Base-by-base conservation (phyloP, 2,329 filamentous ascomycete genomes). In the Microcyclospora tardicrescens region DNA sequence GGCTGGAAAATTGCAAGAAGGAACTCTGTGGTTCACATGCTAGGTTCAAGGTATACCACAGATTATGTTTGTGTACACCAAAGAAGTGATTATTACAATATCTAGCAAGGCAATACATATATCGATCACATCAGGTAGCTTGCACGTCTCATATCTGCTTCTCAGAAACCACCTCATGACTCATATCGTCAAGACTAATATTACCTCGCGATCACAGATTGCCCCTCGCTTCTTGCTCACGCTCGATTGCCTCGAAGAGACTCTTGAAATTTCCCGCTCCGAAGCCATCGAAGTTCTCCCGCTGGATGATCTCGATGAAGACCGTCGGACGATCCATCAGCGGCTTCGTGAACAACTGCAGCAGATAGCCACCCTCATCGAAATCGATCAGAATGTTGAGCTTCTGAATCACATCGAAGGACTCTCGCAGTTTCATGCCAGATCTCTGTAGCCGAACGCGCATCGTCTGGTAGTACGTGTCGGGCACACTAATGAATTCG, bases 181-280 rank as follows among this genome's bases (percentile, higher is more conserved):
- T n/a, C n/a, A n/a, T n/a, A n/a, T n/a, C n/a, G n/a, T n/a, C n/a
- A n/a, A n/a, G n/a, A n/a, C n/a, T n/a, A n/a, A n/a, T n/a, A n/a
- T n/a, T n/a, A n/a, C n/a, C n/a, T n/a, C n/a, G n/a, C n/a, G n/a
- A n/a, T n/a, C n/a, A 55, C 62, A 94, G 59, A 57, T 94, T 95
- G 1, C 89, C 87, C 40, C 87, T 71, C 60, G 81, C 69, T 34
- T 77, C 85, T 69, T 95, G 89, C 62, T 95, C 87, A 36, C 87
- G 69, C 71, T 95, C 89, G 59, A 95, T 93, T 2, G 89, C 87
- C 69, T 95, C 87, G 54, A 95, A 95, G 52, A 95, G 56, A 44
- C 81, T 86, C 75, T 86, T 94, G 67, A 95, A 95, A 62, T 95
- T 96, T 1, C 89, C 89, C 0, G 87, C 89, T 3, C 89, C 87